Conservation (phyloP, 768 basidiomycete species). For the Pulveroboletus sp. region DNA sequence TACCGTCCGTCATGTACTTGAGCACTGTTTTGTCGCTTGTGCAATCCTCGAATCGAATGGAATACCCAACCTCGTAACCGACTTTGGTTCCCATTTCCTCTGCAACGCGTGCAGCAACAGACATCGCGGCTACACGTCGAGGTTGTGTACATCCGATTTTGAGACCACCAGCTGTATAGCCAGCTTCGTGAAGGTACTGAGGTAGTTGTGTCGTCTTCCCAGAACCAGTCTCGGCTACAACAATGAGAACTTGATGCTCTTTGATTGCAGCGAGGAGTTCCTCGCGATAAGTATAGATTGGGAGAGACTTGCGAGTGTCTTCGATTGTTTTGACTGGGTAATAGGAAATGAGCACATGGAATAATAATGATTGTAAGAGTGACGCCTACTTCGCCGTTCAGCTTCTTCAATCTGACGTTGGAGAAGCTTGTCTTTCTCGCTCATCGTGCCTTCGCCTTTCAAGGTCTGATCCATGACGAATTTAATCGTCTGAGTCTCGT, state of each 20-base stretch:
- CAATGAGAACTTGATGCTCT: conserved; percentile 91
- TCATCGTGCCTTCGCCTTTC: conserved; percentile 64
- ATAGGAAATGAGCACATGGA: not conserved
- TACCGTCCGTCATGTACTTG: conserved; percentile 99
- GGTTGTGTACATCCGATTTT: conserved; percentile 94
- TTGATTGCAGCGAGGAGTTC: conserved; percentile 84
- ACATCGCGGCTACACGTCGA: conserved; percentile 98
- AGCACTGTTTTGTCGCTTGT: conserved; percentile 98
- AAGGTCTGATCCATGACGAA: conserved; percentile 85
- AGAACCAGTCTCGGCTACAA: conserved; percentile 97
- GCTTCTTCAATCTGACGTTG: conserved; percentile 88
- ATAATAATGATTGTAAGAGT: not conserved
- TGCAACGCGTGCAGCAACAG: conserved; percentile 96
- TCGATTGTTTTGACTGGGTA: conserved; percentile 78
- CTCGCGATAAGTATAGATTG: conserved; percentile 86
- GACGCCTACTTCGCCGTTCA: conserved; percentile 74
- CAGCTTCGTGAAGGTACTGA: conserved; percentile 97
- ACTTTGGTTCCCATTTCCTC: conserved; percentile 98
- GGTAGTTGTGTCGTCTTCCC: conserved; percentile 99
- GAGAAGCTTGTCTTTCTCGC: conserved; percentile 78
- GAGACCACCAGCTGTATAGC: conserved; percentile 81
- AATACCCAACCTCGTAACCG: conserved; percentile 99
- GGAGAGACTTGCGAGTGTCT: conserved; percentile 88
- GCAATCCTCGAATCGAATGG: conserved; percentile 98
- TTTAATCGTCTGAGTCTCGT: conserved; percentile 94